Conservation (phyloP, 306 rosid species). For the Fagus crenata region DNA sequence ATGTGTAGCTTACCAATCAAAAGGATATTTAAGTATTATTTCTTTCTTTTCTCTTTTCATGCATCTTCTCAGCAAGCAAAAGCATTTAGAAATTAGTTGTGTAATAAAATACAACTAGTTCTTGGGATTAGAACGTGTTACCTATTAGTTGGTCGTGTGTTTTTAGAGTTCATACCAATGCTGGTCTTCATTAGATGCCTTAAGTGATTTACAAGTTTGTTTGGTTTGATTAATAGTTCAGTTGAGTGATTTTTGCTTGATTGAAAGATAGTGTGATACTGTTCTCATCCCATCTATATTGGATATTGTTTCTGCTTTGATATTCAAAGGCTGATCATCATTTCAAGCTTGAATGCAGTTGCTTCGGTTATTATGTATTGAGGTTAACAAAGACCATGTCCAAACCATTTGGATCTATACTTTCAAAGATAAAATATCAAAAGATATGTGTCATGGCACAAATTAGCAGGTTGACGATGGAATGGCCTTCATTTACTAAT, state of each 20-base stretch:
- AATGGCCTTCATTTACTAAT: background rate
- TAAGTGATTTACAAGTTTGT: background rate
- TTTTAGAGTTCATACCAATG: background rate
- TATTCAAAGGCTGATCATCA: background rate
- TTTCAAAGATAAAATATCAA: background rate
- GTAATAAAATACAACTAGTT: background rate
- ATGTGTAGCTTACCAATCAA: too few species aligned
- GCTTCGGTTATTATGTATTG: background rate
- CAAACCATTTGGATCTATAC: background rate
- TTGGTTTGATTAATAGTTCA: background rate
- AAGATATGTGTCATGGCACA: background rate
- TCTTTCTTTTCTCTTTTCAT: background rate
- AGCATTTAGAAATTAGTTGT: background rate
- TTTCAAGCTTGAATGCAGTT: background rate
- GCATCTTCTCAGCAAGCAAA: background rate
- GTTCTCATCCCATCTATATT: background rate
- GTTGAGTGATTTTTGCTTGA: background rate
- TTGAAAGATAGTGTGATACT: background rate
- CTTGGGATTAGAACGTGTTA: background rate
- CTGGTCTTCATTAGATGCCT: background rate
- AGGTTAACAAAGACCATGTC: background rate
- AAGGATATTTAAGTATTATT: too few species aligned
- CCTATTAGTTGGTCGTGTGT: background rate
- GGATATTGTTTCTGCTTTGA: background rate
- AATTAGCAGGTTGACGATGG: background rate